Evolutionary conservation across 768 basidiomycete species (phyloP), one percentile per base, ranked within the genome.

Genomic region (Neoboletus magnificus): DNA sequence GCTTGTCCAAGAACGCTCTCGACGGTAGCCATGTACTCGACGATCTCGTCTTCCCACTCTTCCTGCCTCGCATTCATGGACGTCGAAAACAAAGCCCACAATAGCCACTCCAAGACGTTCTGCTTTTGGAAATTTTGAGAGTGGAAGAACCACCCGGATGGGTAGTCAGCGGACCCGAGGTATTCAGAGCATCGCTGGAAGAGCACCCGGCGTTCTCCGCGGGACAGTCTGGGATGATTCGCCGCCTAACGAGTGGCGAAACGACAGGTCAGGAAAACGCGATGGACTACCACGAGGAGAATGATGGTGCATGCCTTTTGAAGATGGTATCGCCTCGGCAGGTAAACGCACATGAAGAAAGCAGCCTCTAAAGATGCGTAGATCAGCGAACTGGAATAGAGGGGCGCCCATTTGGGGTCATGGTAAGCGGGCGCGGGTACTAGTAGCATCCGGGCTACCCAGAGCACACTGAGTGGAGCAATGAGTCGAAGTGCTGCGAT

Each of bases 31-130:
- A 82, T 48, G 60, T 86, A 86, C 20, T 64, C 72, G 10, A 76
- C 71, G 2, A 86, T 61, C 62, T 86, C 85, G 3, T 80, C 80
- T 15, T 69, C 62, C 77, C 81, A 82, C 36, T 74, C 76, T 18
- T 71, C 56, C 22, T 59, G 50, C 5, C 58, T 44, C 11, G 71
- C 62, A 5, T 71, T 63, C 29, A 68, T 63, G 6, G 76, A 69
- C 4, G 73, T 67, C 1, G 78, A 78, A 63, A 85, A 87, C 23
- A 87, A 56, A 0, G 83, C 80, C 84, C 84, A 87, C 7, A 83
- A 72, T n/a, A 87, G 65, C 85, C 85, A 87, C 44, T 85, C 82
- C 6, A 73, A 45, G 39, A 80, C 67, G 56, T 87, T 84, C 18
- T 79, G 74, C 20, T 76, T 76, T 48, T 71, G 74, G 49, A 81